These are phyloP conservation scores for Cutaneotrichosporon sp. DNA, from an alignment of 1,284 basidiomycete genomes.

Conservation along the genomic window DNA sequence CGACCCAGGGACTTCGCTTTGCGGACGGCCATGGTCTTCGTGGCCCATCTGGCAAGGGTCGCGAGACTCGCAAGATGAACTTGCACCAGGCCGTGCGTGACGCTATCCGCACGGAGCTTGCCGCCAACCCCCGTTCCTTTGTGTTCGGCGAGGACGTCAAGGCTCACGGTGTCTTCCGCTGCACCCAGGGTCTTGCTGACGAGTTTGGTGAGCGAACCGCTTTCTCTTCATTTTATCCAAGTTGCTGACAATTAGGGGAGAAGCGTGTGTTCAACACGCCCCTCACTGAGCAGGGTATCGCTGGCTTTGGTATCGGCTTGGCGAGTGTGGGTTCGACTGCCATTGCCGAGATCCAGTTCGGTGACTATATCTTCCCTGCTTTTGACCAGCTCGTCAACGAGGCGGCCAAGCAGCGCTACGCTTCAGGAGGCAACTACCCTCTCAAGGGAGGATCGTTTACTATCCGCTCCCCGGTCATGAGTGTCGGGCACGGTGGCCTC, in stretches of 20 bases:
- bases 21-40: slow-evolving; percentile 61
- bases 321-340: slow-evolving; percentile 91
- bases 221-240: neutral
- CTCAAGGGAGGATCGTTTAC: slow-evolving; percentile 72
- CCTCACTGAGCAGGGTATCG: slow-evolving; percentile 89
- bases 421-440: slow-evolving; percentile 75
- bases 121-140: slow-evolving; percentile 78
- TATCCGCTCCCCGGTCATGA: slow-evolving; percentile 81
- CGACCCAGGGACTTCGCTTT: slow-evolving; percentile 70
- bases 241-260: slow-evolving; percentile 59
- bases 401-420: slow-evolving; percentile 88
- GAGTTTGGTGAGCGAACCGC: slow-evolving; percentile 68
- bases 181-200: slow-evolving; percentile 76
- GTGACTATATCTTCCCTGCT: slow-evolving; percentile 70
- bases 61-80: slow-evolving; percentile 87
- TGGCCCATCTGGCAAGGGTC: slow-evolving; percentile 62
- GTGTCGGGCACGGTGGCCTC: slow-evolving; percentile 86
- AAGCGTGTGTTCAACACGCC: slow-evolving; percentile 96
- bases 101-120: slow-evolving; percentile 76
- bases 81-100: slow-evolving; percentile 85
- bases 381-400: slow-evolving; percentile 97
- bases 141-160: slow-evolving; percentile 93
- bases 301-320: slow-evolving; percentile 88
- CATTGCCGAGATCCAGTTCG: slow-evolving; percentile 83
- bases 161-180: slow-evolving; percentile 82